Evolutionary conservation across 1,139 yeast species (phyloP), one percentile per base, ranked within the genome.

Genomic region (Nadsonia commutata): DNA sequence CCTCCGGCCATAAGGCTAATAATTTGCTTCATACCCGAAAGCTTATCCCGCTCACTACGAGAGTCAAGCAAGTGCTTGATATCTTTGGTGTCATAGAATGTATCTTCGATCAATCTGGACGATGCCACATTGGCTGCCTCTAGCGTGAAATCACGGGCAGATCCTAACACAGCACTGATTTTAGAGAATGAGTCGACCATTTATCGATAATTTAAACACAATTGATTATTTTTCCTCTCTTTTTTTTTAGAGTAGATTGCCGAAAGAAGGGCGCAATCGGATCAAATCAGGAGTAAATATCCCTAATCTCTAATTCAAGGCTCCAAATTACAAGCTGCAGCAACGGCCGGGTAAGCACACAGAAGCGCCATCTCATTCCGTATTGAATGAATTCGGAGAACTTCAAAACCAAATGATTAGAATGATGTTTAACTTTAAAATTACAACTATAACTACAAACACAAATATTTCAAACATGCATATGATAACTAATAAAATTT

Each of bases 61-160:
- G 94, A 81, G 56, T 75, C 80, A 47, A 90, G 68, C 40, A 80
- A 66, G 40, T 71, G 72, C 31, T 74, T 64, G 39, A 88, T 75
- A 52, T 86, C 93, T 40, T 71, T 70, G 1, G 82, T 75, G 37
- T 77, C 65, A 45, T 72, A 63, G 5, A 72, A 70, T 40, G 72
- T 60, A 9, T 59, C 63, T 37, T 62, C 67, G 47, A 62, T 76
- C 66, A 42, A 37, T 37, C 61, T 52, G n/a, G 84, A 72, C 0
- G 90, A 74, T 0, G 90, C 93, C 2, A 83, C 76, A 0, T 77
- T 79, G 0, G 94, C 93, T 1, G 93, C 93, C 52, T 82, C 94
- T 45, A 80, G 66, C 4, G 94, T 81, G 52, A 82, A 62, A 51
- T 79, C 88, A 51, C 77, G 74, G 1, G 95, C 95, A 22, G 88